A percentile compares a stretch with the other conserved stretches of the same genome.
Evolutionary conservation across 163 green algal genomes (phyloP).

Genomic region (Volvox carteri): DNA sequence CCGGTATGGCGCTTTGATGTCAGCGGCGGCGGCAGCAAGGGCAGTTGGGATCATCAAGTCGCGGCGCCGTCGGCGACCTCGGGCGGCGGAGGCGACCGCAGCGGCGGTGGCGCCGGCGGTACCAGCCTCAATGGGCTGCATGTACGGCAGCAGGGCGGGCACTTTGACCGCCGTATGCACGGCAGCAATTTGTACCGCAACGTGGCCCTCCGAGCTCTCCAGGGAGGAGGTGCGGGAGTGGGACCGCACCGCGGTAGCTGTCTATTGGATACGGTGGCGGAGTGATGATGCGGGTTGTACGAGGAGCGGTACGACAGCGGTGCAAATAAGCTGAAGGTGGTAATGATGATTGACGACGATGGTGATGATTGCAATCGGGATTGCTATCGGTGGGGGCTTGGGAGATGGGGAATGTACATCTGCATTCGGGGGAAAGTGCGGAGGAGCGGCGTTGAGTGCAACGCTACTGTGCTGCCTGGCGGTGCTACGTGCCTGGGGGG

Average conservation of each 20-base stretch:
- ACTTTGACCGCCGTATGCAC: constrained; percentile 66
- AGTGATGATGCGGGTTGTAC: neutral
- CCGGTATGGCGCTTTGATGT: constrained; percentile 46
- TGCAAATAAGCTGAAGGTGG: no score
- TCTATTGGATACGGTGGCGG: constrained; percentile 17
- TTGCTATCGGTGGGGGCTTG: no score
- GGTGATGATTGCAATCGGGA: no score
- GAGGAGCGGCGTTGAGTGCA: no score
- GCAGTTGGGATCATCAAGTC: neutral
- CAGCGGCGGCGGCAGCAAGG: neutral
- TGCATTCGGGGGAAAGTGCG: no score
- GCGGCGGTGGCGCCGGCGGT: neutral
- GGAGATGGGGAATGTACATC: no score
- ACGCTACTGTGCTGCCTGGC: no score
- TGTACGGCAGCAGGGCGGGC: constrained; percentile 29
- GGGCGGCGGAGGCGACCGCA: neutral
- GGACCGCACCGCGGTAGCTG: neutral
- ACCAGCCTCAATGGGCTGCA: neutral
- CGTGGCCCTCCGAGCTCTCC: constrained; percentile 36
- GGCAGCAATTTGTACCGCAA: constrained; percentile 65
- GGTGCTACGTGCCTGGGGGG: no score
- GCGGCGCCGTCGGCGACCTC: neutral
- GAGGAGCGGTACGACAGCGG: no score
- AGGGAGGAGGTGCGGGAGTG: neutral
- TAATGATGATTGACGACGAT: no score